These are phyloP conservation scores for Ogataea polymorpha DNA, from an alignment of 805 yeast genomes.

Conservation along the genomic window DNA sequence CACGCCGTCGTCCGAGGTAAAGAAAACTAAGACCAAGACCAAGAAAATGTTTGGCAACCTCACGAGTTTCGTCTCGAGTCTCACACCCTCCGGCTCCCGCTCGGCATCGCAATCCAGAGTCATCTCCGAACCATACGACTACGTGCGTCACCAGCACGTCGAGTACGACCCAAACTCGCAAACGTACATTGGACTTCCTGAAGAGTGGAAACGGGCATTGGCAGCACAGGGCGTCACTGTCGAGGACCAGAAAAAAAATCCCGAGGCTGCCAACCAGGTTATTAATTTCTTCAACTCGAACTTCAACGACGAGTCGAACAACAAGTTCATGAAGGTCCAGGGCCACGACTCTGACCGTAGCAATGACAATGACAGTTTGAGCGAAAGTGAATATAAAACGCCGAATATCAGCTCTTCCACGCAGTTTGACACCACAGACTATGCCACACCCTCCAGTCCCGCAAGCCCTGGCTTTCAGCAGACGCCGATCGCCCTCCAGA, in stretches of 20 bases:
- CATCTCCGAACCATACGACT: conserved; percentile 89
- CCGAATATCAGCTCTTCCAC: conserved; percentile 13
- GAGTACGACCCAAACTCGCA: conserved; percentile 84
- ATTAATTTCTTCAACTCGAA: conserved; percentile 28
- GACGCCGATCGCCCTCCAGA: conserved; percentile 13
- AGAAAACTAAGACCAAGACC: conserved; percentile 40
- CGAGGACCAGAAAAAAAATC: conserved; percentile 86
- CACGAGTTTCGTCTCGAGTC: conserved; percentile 37
- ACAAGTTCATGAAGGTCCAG: conserved; percentile 31
- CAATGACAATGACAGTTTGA: conserved; percentile 18
- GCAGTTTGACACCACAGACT: conserved; percentile 14
- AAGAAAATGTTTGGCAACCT: conserved; percentile 59
- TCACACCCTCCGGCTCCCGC: conserved; percentile 14
- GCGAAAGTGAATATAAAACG: conserved; percentile 19
- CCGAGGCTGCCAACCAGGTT: conserved; percentile 69
- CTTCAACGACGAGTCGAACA: conserved; percentile 21
- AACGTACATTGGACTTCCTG: conserved; percentile 87
- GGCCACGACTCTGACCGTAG: conserved; percentile 19
- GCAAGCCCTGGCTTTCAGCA: conserved; percentile 9
- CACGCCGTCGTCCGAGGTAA: conserved; percentile 13
- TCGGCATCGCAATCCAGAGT: conserved; percentile 34
- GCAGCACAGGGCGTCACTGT: conserved; percentile 84
- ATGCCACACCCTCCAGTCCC: conserved; percentile 13
- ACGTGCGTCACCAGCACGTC: conserved; percentile 89
- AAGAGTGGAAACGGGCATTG: conserved; percentile 84